phyloP scores from a whole-genome alignment of 371 early-diverging fungal genomes.

The Coemansia sp. region DNA sequence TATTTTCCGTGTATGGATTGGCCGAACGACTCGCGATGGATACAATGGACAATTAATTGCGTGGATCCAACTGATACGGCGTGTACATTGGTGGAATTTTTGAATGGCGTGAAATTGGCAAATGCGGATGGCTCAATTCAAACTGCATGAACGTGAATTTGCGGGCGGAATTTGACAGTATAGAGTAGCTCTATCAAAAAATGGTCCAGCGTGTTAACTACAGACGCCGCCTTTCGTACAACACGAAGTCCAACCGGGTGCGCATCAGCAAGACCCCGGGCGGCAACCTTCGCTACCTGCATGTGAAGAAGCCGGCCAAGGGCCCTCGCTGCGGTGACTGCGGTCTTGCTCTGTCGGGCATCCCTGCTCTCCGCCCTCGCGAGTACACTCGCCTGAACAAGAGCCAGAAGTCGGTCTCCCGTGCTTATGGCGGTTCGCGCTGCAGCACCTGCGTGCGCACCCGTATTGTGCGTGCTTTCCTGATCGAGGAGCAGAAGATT shows the following conservation, averaged over 20 bases:
- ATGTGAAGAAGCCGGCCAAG: constrained; percentile 90
- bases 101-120: neutral
- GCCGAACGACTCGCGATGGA: neutral
- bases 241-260: constrained; percentile 97
- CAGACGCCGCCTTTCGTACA: constrained; percentile 97
- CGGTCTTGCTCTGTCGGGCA: constrained; percentile 83
- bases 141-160: neutral
- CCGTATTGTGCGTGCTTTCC: constrained; percentile 97
- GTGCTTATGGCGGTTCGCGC: constrained; percentile 97
- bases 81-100: neutral
- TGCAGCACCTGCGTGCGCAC: constrained; percentile 91
- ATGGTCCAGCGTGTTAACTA: constrained; percentile 90
- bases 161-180: neutral
- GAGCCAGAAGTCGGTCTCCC: constrained; percentile 90
- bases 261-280: constrained; percentile 96
- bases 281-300: constrained; percentile 88
- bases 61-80: constrained; percentile 5
- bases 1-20: neutral
- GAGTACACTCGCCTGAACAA: constrained; percentile 88
- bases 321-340: constrained; percentile 97
- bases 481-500: constrained; percentile 99
- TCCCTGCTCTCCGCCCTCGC: constrained; percentile 91
- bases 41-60: neutral
- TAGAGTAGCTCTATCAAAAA: constrained; percentile 9
- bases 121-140: neutral